Evolutionary conservation across 1,284 basidiomycete species (phyloP).

Genomic region (Ganoderma resinaceum): DNA sequence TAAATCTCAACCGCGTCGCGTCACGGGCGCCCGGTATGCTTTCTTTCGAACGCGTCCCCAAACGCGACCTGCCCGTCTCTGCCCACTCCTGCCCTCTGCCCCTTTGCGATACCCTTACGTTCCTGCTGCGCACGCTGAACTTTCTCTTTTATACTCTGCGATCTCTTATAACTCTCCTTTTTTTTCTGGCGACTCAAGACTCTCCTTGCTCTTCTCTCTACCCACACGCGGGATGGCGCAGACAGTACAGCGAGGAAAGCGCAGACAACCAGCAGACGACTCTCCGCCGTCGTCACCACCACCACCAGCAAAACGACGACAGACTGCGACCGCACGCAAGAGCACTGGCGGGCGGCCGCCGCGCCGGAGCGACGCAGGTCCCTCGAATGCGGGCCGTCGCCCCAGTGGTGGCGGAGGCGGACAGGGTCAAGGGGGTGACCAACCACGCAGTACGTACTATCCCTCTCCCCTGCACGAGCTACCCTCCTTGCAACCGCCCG

Average conservation of each 20-base stretch:
- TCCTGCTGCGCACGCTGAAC: not conserved
- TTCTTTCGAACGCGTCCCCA: slow-evolving; percentile 19
- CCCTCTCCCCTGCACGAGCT: not conserved
- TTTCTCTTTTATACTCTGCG: not conserved
- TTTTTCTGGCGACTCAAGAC: not conserved
- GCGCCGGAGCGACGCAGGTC: slow-evolving; percentile 27
- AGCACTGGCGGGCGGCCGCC: slow-evolving; percentile 71
- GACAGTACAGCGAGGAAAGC: slow-evolving; percentile 44
- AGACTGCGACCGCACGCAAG: slow-evolving; percentile 71
- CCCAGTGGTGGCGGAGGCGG: slow-evolving; percentile 24
- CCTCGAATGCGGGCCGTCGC: slow-evolving; percentile 31
- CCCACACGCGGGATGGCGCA: slow-evolving; percentile 37
- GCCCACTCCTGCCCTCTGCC: not conserved
- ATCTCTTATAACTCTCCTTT: not conserved
- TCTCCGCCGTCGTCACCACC: slow-evolving; percentile 53
- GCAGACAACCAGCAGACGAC: slow-evolving; percentile 34
- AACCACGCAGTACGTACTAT: slow-evolving; percentile 30
- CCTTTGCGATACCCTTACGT: slow-evolving; percentile 24
- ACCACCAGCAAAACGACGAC: slow-evolving; percentile 50
- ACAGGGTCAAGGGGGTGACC: slow-evolving; percentile 16
- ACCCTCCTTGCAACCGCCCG: not conserved
- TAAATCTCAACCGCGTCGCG: slow-evolving; percentile 34
- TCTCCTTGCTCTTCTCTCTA: not conserved
- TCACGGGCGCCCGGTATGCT: slow-evolving; percentile 15
- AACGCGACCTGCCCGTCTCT: slow-evolving; percentile 17